Percentiles rank a stretch among this genome's conserved stretches.
These are phyloP conservation scores for Chrysoporthe cubensis DNA, from an alignment of 2,329 filamentous ascomycete genomes.

Conservation along the genomic window DNA sequence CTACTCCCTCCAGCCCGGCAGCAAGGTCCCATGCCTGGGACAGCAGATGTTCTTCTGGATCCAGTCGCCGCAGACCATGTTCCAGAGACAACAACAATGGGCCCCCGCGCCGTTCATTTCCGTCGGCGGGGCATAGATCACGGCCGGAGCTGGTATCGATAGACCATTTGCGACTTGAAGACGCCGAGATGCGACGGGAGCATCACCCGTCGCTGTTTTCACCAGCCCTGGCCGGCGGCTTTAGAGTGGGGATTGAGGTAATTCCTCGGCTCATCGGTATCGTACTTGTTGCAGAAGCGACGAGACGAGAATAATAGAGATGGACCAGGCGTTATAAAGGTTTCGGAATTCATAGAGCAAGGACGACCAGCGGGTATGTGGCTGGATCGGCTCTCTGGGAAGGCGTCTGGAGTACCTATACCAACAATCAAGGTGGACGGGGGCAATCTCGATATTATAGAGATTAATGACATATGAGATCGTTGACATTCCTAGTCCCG, in stretches of 20 bases:
- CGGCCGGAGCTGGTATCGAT: neutral
- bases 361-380: neutral
- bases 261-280: neutral
- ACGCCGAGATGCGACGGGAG: neutral
- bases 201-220: neutral
- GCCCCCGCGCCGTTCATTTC: constrained; percentile 10
- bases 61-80: constrained; percentile 8
- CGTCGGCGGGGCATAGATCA: constrained; percentile 8
- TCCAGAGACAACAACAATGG: constrained; percentile 18
- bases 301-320: neutral
- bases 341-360: neutral
- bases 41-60: constrained; percentile 28
- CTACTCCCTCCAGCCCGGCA: constrained; percentile 23
- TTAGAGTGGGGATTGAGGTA: neutral
- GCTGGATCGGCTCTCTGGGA: neutral
- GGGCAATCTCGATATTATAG: neutral
- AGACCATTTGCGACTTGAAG: neutral
- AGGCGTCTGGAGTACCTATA: neutral
- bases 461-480: too few relatives aligned
- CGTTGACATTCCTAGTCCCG: too few relatives aligned
- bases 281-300: neutral
- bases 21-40: constrained; percentile 26
- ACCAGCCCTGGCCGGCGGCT: neutral
- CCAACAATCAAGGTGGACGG: neutral
- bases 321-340: neutral